Conservation (phyloP, 1,284 basidiomycete genomes). For the Cutaneotrichosporon sp. region DNA sequence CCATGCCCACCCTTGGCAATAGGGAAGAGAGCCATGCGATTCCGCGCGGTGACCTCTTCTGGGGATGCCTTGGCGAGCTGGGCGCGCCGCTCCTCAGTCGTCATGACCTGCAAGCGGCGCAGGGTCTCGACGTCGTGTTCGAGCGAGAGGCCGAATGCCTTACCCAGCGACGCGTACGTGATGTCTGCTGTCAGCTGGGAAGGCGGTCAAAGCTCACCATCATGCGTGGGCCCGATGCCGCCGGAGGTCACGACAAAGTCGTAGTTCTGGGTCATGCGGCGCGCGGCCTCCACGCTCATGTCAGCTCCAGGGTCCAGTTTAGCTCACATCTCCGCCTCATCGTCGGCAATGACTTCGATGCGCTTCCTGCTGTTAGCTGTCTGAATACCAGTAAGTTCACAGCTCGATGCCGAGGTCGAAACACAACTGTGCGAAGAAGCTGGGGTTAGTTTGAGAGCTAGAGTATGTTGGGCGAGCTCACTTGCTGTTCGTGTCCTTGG, state of each 20-base stretch:
- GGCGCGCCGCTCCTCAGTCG: constrained; percentile 57
- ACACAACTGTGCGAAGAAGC: constrained; percentile 79
- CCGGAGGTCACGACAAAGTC: constrained; percentile 86
- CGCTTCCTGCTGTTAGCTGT: constrained; percentile 61
- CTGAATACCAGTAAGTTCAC: constrained; percentile 52
- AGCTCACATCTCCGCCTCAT: constrained; percentile 79
- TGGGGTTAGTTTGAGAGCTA: constrained; percentile 29
- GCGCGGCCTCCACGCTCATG: constrained; percentile 74
- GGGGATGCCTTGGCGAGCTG: constrained; percentile 63
- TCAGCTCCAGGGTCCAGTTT: not conserved
- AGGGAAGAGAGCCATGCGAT: constrained; percentile 82
- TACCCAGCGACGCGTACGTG: constrained; percentile 81
- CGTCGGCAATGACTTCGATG: constrained; percentile 88
- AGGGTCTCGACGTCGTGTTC: constrained; percentile 78
- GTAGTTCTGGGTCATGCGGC: constrained; percentile 74
- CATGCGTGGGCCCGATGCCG: constrained; percentile 78
- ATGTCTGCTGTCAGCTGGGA: constrained; percentile 60
- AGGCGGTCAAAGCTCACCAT: constrained; percentile 57
- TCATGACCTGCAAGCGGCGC: constrained; percentile 68
- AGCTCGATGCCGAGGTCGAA: constrained; percentile 83
- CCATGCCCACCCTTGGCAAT: constrained; percentile 41
- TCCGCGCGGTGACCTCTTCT: constrained; percentile 69
- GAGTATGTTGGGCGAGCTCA: constrained; percentile 19
- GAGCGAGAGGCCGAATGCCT: constrained; percentile 75
- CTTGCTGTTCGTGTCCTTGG: constrained; percentile 73